Conservation (phyloP, 805 yeast species). For the Candida odintsovae region DNA sequence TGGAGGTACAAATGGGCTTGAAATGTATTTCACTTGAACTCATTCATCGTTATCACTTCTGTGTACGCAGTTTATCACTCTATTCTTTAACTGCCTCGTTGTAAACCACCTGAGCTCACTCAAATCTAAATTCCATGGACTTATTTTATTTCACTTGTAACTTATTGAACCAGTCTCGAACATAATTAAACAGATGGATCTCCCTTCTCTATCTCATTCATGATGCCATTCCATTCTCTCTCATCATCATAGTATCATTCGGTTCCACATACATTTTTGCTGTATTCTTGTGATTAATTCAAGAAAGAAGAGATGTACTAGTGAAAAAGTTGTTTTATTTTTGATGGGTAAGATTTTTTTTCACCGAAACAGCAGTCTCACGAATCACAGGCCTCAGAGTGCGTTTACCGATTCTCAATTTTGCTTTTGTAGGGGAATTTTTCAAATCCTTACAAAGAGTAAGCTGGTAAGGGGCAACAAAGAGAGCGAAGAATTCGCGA, state of each 20-base stretch:
- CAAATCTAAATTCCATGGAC: background rate
- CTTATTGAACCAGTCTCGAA: background rate
- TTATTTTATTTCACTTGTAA: background rate
- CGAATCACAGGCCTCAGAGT: background rate
- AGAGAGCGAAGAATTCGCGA: background rate
- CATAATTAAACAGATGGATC: background rate
- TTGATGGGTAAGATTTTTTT: slow-evolving; percentile 5
- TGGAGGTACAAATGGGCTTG: too few species aligned
- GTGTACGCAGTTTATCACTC: too few species aligned
- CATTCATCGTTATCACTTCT: too few species aligned
- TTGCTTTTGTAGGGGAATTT: background rate
- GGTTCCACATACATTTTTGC: slow-evolving; percentile 22
- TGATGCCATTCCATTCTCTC: background rate
- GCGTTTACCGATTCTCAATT: background rate
- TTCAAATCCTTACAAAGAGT: background rate
- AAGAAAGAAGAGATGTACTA: slow-evolving; percentile 5
- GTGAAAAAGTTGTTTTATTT: slow-evolving; percentile 1
- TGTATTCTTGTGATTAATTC: slow-evolving; percentile 12
- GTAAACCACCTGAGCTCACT: background rate
- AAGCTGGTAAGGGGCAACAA: background rate
- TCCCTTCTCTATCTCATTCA: background rate
- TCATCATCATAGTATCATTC: background rate
- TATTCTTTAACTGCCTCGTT: too few species aligned
- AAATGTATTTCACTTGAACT: too few species aligned
- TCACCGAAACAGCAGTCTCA: slow-evolving; percentile 4